phyloP scores from a whole-genome alignment of 306 rosid genomes.

The Oemleria cerasiformis region DNA sequence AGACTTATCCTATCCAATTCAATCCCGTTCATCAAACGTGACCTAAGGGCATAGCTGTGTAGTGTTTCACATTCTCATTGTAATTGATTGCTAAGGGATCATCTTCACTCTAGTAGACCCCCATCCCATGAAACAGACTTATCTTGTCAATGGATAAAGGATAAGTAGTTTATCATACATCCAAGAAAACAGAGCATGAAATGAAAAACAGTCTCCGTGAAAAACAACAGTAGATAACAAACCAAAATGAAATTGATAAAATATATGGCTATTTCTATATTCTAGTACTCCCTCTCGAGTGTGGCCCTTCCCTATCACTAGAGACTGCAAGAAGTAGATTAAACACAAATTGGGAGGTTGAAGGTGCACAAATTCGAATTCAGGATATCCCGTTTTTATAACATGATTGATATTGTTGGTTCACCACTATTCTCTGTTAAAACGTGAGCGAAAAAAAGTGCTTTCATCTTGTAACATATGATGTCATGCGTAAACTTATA shows the following conservation, averaged over 20 bases:
- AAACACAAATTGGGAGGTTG: not conserved
- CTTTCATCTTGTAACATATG: not conserved
- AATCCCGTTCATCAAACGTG: too few relatives aligned
- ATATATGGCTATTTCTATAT: not conserved
- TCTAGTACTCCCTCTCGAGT: not conserved
- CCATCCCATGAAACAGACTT: not conserved
- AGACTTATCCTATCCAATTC: too few relatives aligned
- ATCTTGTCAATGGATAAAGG: not conserved
- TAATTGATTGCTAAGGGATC: not conserved
- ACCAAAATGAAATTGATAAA: not conserved
- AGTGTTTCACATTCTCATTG: not conserved
- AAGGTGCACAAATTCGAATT: not conserved
- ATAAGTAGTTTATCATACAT: not conserved
- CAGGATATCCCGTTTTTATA: not conserved
- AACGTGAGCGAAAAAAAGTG: not conserved
- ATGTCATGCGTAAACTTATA: not conserved
- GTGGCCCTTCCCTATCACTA: not conserved
- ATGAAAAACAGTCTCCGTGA: not conserved
- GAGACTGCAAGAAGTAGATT: not conserved
- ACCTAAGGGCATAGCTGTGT: not conserved
- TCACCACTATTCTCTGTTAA: not conserved
- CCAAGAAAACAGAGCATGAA: not conserved
- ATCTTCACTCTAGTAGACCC: not conserved
- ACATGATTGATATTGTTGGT: not conserved
- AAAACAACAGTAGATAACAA: not conserved